phyloP scores from a whole-genome alignment of 2,329 filamentous ascomycete genomes.

The Sporothrix globosa region DNA sequence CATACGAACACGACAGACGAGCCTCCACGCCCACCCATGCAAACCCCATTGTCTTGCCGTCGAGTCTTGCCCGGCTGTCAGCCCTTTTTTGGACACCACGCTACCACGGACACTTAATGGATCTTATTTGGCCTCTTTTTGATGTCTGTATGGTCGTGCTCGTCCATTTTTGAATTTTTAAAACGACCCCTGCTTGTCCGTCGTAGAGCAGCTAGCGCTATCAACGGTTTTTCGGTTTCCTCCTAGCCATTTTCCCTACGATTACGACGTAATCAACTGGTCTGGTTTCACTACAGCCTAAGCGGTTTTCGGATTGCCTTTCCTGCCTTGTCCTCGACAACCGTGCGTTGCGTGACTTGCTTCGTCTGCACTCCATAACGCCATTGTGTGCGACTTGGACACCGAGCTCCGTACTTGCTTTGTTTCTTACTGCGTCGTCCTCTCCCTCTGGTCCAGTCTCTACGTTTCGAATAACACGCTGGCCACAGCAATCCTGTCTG shows the following conservation, averaged over 20 bases:
- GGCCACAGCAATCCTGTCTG: background rate
- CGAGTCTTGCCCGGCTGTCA: background rate
- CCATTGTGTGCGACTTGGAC: slow-evolving; percentile 6
- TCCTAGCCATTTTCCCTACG: background rate
- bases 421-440: background rate
- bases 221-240: background rate
- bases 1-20: background rate
- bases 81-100: background rate
- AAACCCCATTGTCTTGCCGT: background rate
- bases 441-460: background rate
- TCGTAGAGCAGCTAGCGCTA: background rate
- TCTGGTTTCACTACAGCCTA: too few relatives aligned
- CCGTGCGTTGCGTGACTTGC: background rate
- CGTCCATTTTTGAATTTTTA: background rate
- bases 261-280: background rate
- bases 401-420: background rate
- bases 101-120: too few relatives aligned
- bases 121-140: background rate
- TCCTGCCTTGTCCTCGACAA: background rate
- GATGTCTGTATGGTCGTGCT: background rate
- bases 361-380: background rate
- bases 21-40: background rate
- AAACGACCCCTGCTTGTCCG: slow-evolving; percentile 15
- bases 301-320: too few relatives aligned
- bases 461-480: slow-evolving; percentile 3